Percentiles rank a stretch among this genome's conserved stretches.
These are phyloP conservation scores for Dactylellina drechsleri DNA, from an alignment of 2,329 filamentous ascomycete genomes.

Conservation along the genomic window DNA sequence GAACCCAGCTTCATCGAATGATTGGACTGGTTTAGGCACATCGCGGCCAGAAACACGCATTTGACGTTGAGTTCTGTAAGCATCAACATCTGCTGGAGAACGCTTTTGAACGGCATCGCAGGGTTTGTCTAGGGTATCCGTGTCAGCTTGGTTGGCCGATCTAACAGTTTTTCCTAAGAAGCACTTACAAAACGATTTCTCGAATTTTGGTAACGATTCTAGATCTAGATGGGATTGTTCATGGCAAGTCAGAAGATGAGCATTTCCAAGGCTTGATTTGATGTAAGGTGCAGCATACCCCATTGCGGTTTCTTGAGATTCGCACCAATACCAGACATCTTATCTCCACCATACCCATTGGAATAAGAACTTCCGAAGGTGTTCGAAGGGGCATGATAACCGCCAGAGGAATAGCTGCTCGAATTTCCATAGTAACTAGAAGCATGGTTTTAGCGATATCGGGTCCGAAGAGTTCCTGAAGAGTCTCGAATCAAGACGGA, in stretches of 20 bases:
- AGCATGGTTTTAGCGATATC: conserved; percentile 8
- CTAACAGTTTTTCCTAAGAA: too few species aligned
- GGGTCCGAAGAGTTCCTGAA: neutral
- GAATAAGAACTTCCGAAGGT: conserved; percentile 61
- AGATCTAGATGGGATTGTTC: conserved; percentile 69
- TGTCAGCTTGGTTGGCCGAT: neutral
- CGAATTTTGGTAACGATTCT: conserved; percentile 86
- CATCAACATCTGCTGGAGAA: conserved; percentile 80
- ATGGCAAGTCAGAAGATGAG: neutral
- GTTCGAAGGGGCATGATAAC: conserved; percentile 57
- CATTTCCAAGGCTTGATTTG: neutral
- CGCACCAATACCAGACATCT: conserved; percentile 90
- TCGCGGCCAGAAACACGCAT: conserved; percentile 83
- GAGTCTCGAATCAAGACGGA: neutral
- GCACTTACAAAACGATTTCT: conserved; percentile 83
- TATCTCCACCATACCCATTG: conserved; percentile 74
- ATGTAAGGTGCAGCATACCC: conserved; percentile 70
- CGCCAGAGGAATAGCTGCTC: conserved; percentile 64
- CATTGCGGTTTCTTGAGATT: conserved; percentile 87
- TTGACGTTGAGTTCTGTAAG: conserved; percentile 84
- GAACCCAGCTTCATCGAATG: conserved; percentile 97
- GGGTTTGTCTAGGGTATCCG: conserved; percentile 41
- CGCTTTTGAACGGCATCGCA: conserved; percentile 71
- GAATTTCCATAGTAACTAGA: conserved; percentile 63
- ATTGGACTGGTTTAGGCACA: conserved; percentile 93